These are phyloP conservation scores for Globisporangium ultimum DNA, from an alignment of 352 stramenopile species.

Conservation along the genomic window DNA sequence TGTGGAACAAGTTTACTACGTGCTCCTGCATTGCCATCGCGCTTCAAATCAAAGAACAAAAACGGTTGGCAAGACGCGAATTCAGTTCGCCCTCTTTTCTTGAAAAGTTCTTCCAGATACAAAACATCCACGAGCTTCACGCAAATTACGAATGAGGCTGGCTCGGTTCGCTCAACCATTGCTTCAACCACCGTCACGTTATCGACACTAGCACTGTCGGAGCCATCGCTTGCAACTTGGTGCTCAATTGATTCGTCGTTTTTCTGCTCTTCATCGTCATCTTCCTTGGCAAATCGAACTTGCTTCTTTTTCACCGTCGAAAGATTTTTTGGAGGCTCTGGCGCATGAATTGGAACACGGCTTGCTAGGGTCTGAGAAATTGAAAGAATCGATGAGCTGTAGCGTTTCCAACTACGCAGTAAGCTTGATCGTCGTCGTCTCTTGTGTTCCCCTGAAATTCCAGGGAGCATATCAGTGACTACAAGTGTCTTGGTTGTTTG, in stretches of 20 bases:
- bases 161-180: not conserved
- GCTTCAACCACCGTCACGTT: not conserved
- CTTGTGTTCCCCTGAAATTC: slow-evolving; percentile 67
- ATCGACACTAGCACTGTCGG: not conserved
- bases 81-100: slow-evolving; percentile 41
- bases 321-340: not conserved
- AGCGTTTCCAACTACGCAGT: slow-evolving; percentile 75
- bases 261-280: slow-evolving; percentile 17
- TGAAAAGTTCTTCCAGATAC: slow-evolving; percentile 49
- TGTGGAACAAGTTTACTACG: slow-evolving; percentile 43
- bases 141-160: slow-evolving; percentile 21
- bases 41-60: slow-evolving; percentile 39
- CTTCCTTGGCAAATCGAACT: slow-evolving; percentile 45
- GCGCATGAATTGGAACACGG: slow-evolving; percentile 3
- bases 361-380: slow-evolving; percentile 50
- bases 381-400: slow-evolving; percentile 66
- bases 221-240: not conserved
- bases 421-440: slow-evolving; percentile 60
- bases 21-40: slow-evolving; percentile 18
- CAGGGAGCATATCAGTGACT: slow-evolving; percentile 78
- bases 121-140: slow-evolving; percentile 48
- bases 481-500: slow-evolving; percentile 78
- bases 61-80: slow-evolving; percentile 46
- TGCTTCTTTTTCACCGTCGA: slow-evolving; percentile 44
- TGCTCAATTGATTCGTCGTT: slow-evolving; percentile 9